These are phyloP conservation scores for Flueggea neowawraea DNA, from an alignment of 441 rosid genomes.

Conservation along the genomic window DNA sequence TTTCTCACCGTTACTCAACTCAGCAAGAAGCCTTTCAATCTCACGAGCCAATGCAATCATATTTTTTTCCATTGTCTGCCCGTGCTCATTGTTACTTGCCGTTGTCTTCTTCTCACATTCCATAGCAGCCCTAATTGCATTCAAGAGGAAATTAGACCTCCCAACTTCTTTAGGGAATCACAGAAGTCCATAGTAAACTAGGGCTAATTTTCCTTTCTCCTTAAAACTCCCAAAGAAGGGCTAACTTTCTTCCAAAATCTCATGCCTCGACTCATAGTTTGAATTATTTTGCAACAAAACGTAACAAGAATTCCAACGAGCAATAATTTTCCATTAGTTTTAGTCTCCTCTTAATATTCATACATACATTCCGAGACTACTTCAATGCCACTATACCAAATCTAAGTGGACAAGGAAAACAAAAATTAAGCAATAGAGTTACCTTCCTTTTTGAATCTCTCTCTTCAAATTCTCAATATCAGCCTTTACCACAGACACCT, in stretches of 20 bases:
- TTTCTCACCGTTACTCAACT: conserved; percentile 45
- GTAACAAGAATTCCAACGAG: no score
- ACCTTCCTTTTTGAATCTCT: conserved; percentile 84
- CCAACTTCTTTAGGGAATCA: no score
- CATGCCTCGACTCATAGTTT: no score
- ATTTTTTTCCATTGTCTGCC: conserved; percentile 60
- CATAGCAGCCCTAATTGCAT: conserved; percentile 57
- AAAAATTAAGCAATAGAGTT: conserved; percentile 5
- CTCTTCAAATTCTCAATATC: conserved; percentile 48
- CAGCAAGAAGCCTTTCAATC: conserved; percentile 42
- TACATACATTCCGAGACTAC: no score
- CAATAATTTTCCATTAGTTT: no score
- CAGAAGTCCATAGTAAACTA: background rate
- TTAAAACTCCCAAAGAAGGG: no score
- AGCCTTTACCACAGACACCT: conserved; percentile 7
- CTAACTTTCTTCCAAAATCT: no score
- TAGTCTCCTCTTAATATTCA: no score
- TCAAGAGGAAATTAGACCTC: background rate
- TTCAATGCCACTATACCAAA: no score
- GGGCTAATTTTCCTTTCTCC: no score
- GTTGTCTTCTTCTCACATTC: conserved; percentile 71
- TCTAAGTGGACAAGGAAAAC: background rate
- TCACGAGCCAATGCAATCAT: conserved; percentile 41
- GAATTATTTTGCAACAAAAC: no score
- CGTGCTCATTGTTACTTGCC: conserved; percentile 62